Conservation (phyloP, 2,329 filamentous ascomycete genomes). For the Colletotrichum cereale region DNA sequence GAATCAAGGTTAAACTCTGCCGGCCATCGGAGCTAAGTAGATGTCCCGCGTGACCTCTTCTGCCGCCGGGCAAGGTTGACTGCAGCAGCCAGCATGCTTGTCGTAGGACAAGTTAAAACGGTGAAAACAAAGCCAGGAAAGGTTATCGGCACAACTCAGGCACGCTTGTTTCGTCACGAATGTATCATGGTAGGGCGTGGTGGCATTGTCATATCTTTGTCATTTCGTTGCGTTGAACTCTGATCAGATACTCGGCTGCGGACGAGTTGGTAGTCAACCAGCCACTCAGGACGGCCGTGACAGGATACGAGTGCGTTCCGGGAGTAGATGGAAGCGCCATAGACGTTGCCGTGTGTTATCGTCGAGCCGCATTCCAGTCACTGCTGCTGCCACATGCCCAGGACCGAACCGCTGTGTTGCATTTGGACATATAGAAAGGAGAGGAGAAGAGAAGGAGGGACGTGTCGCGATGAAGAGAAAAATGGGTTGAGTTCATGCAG, state of each 20-base stretch:
- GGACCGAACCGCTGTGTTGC: background rate
- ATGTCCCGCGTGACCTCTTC: slow-evolving; percentile 6
- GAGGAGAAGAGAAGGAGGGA: background rate
- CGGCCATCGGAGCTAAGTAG: slow-evolving; percentile 1
- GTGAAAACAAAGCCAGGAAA: slow-evolving; percentile 21
- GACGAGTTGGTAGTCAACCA: background rate
- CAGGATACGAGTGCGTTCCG: background rate
- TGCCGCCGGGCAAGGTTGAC: slow-evolving; percentile 9
- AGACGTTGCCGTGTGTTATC: background rate
- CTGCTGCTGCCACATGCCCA: background rate
- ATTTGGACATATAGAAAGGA: background rate
- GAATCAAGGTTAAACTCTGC: slow-evolving; percentile 26
- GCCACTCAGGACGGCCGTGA: background rate
- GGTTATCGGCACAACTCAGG: slow-evolving; percentile 22
- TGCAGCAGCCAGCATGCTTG: slow-evolving; percentile 24
- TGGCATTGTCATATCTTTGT: slow-evolving; percentile 27
- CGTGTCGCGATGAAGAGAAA: slow-evolving; percentile 9
- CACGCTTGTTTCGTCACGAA: background rate
- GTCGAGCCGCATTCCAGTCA: background rate
- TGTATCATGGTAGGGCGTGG: background rate
- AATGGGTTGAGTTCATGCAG: slow-evolving; percentile 24
- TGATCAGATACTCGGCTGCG: background rate
- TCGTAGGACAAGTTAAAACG: slow-evolving; percentile 32
- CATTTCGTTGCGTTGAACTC: slow-evolving; percentile 6
- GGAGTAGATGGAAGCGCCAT: background rate